Conservation (phyloP, 352 stramenopile genomes). For the Phytophthora hibernalis region DNA sequence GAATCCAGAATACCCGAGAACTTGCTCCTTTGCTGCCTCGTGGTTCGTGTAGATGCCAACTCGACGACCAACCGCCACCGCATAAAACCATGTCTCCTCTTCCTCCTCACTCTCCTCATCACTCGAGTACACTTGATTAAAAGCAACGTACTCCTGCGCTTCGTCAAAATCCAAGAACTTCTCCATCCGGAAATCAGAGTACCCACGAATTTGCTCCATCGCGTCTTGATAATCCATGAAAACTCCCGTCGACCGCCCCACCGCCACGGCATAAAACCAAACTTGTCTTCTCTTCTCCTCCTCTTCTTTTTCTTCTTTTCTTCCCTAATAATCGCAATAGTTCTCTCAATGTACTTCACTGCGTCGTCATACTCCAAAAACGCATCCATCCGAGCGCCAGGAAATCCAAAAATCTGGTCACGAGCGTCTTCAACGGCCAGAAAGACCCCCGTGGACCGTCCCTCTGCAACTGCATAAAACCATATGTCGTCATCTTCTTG, state of each 20-base stretch:
- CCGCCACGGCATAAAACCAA: conserved; percentile 56
- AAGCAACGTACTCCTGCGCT: conserved; percentile 17
- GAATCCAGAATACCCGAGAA: conserved; percentile 48
- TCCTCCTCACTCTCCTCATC: conserved; percentile 21
- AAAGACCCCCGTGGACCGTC: conserved; percentile 8
- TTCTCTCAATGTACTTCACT: conserved; percentile 3
- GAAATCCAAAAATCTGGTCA: conserved; percentile 7
- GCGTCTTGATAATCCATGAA: conserved; percentile 33
- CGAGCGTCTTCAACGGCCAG: conserved; percentile 3
- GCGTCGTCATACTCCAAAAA: conserved; percentile 12
- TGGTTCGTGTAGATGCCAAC: conserved; percentile 54
- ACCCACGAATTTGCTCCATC: conserved; percentile 16
- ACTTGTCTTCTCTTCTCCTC: not conserved
- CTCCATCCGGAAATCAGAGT: conserved; percentile 24
- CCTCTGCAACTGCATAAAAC: conserved; percentile 23
- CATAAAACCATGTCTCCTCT: conserved; percentile 45
- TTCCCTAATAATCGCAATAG: not conserved
- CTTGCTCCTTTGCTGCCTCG: conserved; percentile 40
- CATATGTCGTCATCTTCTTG: conserved; percentile 7
- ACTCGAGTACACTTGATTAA: conserved; percentile 23
- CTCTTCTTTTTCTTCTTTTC: conserved; percentile 7
- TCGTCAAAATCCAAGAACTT: conserved; percentile 17
- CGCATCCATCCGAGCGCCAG: not conserved
- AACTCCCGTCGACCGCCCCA: conserved; percentile 50
- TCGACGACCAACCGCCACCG: conserved; percentile 47